Conservation (phyloP, 2,329 filamentous ascomycete species). For the Fusarium sp. region DNA sequence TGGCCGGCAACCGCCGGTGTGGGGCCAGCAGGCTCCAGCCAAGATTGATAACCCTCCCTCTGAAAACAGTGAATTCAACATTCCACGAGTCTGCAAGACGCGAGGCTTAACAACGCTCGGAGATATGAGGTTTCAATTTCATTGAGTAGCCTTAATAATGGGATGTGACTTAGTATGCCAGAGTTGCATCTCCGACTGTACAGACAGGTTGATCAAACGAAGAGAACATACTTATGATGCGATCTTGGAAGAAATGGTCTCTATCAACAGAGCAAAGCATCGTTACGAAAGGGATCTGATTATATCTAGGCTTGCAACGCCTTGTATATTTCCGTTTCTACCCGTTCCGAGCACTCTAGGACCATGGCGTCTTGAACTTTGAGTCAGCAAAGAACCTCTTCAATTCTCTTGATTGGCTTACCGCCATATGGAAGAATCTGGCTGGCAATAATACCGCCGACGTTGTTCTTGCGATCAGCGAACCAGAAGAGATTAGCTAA, state of each 20-base stretch:
- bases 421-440: background rate
- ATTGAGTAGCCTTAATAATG: background rate
- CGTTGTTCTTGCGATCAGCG: background rate
- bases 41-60: background rate
- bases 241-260: too few relatives aligned
- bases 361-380: background rate
- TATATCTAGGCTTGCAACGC: background rate
- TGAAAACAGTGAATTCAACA: background rate
- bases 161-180: background rate
- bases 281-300: too few relatives aligned
- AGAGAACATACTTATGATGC: background rate
- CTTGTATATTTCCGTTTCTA: background rate
- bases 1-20: background rate
- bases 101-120: background rate
- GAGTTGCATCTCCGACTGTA: background rate
- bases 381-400: background rate
- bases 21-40: background rate
- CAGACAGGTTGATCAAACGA: background rate
- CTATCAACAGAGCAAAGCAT: background rate
- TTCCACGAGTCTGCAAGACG: background rate
- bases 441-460: background rate
- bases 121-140: background rate
- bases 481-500: background rate
- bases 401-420: accelerated
- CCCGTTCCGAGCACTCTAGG: background rate